These are phyloP conservation scores for Eimeria tenella DNA, from an alignment of 169 alveolate species.

Conservation along the genomic window DNA sequence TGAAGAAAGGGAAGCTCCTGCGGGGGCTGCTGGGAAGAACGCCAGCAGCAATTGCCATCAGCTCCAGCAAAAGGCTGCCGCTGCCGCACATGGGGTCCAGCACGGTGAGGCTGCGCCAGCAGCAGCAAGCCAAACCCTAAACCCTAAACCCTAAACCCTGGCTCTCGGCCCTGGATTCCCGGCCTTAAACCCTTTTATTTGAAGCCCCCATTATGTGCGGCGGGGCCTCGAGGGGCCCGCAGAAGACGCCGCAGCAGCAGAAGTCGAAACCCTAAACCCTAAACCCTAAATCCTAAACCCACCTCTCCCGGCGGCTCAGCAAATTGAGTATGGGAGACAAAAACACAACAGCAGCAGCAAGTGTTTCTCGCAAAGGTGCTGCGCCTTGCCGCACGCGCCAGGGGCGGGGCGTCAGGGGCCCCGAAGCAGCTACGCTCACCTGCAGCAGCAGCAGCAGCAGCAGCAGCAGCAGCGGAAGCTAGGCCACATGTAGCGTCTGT, in stretches of 20 bases:
- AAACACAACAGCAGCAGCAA: conserved; percentile 68
- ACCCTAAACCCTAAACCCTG: too few relatives aligned
- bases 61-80: conserved; percentile 70
- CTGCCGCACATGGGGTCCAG: conserved; percentile 69
- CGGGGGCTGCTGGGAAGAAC: conserved; percentile 60
- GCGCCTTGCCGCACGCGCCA: conserved; percentile 73
- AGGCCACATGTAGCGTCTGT: not conserved
- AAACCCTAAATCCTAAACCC: not conserved
- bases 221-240: too few relatives aligned
- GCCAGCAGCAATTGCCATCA: conserved; percentile 60
- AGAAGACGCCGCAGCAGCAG: not conserved
- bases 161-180: too few relatives aligned
- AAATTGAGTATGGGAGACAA: conserved; percentile 58
- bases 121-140: too few relatives aligned
- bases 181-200: too few relatives aligned
- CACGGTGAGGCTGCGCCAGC: conserved; percentile 46
- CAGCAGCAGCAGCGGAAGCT: not conserved
- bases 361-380: conserved; percentile 57
- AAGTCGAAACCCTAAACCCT: not conserved
- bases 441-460: conserved; percentile 62
- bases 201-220: too few relatives aligned
- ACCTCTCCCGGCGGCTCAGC: not conserved
- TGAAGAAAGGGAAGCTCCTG: conserved; percentile 47
- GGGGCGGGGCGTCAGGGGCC: conserved; percentile 49
- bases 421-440: conserved; percentile 68